Evolutionary conservation across 129 eudicot genomes (phyloP).

Genomic region (Flaveria trinervia): DNA sequence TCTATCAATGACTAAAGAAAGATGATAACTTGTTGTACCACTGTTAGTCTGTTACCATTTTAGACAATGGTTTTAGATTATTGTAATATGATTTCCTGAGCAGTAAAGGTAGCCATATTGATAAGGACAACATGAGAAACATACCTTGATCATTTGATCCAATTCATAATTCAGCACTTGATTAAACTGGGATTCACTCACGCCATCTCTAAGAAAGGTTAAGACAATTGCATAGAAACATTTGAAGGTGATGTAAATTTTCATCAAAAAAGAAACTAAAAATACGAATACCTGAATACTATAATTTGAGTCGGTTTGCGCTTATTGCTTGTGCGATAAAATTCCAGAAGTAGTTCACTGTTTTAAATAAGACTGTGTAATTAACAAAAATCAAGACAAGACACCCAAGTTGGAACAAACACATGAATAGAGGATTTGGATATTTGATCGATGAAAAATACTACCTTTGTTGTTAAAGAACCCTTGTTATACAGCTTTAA

Average conservation of each 20-base stretch:
- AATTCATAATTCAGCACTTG: constrained; percentile 82
- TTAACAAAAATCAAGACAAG: constrained; percentile 11
- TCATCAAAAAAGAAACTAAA: neutral
- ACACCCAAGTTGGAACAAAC: constrained; percentile 13
- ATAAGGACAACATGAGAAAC: constrained; percentile 1
- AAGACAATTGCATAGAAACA: constrained; percentile 6
- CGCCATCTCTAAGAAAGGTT: constrained; percentile 77
- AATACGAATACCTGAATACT: constrained; percentile 68
- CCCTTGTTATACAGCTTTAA: constrained; percentile 14
- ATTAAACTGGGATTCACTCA: constrained; percentile 85
- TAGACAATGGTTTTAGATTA: neutral
- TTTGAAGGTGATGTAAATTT: neutral
- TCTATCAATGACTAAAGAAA: neutral
- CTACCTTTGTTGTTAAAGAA: neutral
- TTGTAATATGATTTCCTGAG: neutral
- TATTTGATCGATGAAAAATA: neutral
- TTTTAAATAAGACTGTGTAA: constrained; percentile 24
- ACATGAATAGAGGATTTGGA: constrained; percentile 9
- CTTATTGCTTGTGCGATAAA: constrained; percentile 69
- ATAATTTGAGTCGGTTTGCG: constrained; percentile 81
- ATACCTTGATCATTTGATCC: constrained; percentile 92
- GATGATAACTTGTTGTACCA: constrained; percentile 21
- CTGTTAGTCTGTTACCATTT: constrained; percentile 1
- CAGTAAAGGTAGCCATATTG: constrained; percentile 4
- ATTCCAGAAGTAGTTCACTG: constrained; percentile 89